Evolutionary conservation across 768 basidiomycete genomes (phyloP), one percentile per base, ranked within the genome.

Genomic region (Rhizopogon salebrosus): DNA sequence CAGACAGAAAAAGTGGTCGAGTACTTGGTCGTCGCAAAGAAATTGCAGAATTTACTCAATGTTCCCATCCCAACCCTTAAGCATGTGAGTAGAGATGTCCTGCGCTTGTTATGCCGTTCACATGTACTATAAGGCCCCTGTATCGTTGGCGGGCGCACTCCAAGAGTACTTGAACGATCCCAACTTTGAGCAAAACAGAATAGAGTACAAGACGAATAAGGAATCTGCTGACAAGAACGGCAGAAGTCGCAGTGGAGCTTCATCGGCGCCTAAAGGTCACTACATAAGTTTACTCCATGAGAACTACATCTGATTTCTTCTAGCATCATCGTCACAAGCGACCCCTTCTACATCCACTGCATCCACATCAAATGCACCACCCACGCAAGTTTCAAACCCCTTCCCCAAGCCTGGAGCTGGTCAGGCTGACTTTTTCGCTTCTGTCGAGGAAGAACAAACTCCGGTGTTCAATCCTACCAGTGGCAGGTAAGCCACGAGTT

Each of bases 101-200:
- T 27, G 45, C 14, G 22, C 41, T n/a, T 38, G 22, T 35, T 48
- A 35, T 50, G 26, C 24, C 13, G 26, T 52, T 6, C n/a, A 59
- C 1, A 55, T 23, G 20, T n/a, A 34, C 24, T 41, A 9, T 16
- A 51, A 95, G 93, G 94, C 97, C 0, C 97, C 97, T 5, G 88
- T 97, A 10, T 94, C 92, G 0, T 76, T 99, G n/a, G 95, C 90
- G 6, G 85, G 86, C 34, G 84, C 97, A 18, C 78, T 99, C 27
- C 89, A 98, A 65, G 95, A 98, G 63, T 99, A 98, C 65, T 77
- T 99, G 48, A 85, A 92, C 52, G 97, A 99, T 69, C 90, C 95
- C 22, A 93, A 93, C 63, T 99, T 99, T 60, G 97, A 98, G 68
- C 85, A 91, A 69, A 98, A 98, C 68, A 75, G 95, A 56, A 73